Evolutionary conservation across 208 protist genomes (phyloP).

Genomic region (Sergeia podlipaevii): DNA sequence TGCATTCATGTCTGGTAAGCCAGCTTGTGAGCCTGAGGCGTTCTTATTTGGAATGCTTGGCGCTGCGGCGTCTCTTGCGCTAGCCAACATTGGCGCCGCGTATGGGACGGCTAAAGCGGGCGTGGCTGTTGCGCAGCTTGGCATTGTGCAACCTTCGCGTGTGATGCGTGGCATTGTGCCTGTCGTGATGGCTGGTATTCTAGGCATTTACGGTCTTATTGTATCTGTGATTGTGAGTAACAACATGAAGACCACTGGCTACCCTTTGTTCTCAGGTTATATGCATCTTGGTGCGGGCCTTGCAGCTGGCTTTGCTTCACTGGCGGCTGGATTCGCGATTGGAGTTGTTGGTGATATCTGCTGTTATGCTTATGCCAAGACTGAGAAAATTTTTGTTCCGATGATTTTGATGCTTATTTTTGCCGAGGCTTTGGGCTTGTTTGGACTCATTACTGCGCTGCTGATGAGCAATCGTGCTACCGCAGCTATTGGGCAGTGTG

Average conservation of each 20-base stretch:
- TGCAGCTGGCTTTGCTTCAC: slow-evolving; percentile 91
- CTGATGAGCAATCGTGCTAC: slow-evolving; percentile 84
- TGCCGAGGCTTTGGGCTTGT: slow-evolving; percentile 97
- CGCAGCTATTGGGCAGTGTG: slow-evolving; percentile 37
- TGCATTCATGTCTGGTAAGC: slow-evolving; percentile 16
- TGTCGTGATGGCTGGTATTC: slow-evolving; percentile 94
- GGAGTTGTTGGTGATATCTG: slow-evolving; percentile 98
- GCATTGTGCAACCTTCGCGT: slow-evolving; percentile 92
- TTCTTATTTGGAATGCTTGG: slow-evolving; percentile 96
- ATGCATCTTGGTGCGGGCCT: slow-evolving; percentile 97
- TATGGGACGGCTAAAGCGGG: slow-evolving; percentile 98
- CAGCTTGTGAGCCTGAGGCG: slow-evolving; percentile 51
- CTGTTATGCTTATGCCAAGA: slow-evolving; percentile 89
- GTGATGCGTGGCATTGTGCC: slow-evolving; percentile 94
- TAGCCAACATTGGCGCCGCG: slow-evolving; percentile 95
- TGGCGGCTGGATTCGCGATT: slow-evolving; percentile 98
- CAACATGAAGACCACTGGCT: slow-evolving; percentile 73
- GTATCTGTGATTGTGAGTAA: slow-evolving; percentile 86
- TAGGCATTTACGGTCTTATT: slow-evolving; percentile 87
- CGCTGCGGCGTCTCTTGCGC: slow-evolving; percentile 75
- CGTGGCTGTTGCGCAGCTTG: slow-evolving; percentile 95
- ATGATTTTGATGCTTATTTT: slow-evolving; percentile 99
- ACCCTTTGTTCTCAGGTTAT: slow-evolving; percentile 86
- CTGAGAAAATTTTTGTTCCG: slow-evolving; percentile 98
- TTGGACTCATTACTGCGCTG: slow-evolving; percentile 98